These are phyloP conservation scores for Harringtonia aguacate DNA, from an alignment of 2,329 filamentous ascomycete species.

Conservation along the genomic window DNA sequence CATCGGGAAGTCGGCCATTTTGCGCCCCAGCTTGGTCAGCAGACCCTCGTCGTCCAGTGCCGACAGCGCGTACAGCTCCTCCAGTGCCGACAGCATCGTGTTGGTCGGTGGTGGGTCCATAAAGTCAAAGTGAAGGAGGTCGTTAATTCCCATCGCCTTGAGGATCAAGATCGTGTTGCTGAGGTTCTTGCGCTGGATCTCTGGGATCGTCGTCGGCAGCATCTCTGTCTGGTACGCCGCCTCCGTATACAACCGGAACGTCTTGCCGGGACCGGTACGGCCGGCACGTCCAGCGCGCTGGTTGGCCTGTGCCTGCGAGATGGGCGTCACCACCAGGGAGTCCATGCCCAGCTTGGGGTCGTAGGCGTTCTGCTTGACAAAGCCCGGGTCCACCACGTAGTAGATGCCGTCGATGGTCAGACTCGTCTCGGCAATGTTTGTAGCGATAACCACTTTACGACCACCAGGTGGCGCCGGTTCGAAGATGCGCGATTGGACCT, in stretches of 20 bases:
- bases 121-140: constrained; percentile 93
- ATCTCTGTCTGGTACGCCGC: constrained; percentile 93
- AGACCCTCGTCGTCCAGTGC: constrained; percentile 93
- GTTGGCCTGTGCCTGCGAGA: constrained; percentile 93
- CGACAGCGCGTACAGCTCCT: constrained; percentile 86
- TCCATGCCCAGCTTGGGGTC: constrained; percentile 98
- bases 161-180: constrained; percentile 92
- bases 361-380: constrained; percentile 96
- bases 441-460: constrained; percentile 93
- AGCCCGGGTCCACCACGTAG: constrained; percentile 93
- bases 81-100: constrained; percentile 91
- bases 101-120: constrained; percentile 98
- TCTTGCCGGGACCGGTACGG: constrained; percentile 90
- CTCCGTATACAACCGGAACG: constrained; percentile 91
- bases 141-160: constrained; percentile 98
- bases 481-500: constrained; percentile 91
- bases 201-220: constrained; percentile 89
- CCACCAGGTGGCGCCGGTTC: constrained; percentile 79
- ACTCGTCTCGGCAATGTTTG: constrained; percentile 95
- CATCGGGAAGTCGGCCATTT: constrained; percentile 99
- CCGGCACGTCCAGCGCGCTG: constrained; percentile 89
- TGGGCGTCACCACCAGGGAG: constrained; percentile 86
- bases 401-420: constrained; percentile 98
- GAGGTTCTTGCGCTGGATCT: constrained; percentile 91
- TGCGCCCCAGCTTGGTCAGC: constrained; percentile 79